Evolutionary conservation across 148 eudicot species (phyloP).

Genomic region (Rhododendron mucronatum): DNA sequence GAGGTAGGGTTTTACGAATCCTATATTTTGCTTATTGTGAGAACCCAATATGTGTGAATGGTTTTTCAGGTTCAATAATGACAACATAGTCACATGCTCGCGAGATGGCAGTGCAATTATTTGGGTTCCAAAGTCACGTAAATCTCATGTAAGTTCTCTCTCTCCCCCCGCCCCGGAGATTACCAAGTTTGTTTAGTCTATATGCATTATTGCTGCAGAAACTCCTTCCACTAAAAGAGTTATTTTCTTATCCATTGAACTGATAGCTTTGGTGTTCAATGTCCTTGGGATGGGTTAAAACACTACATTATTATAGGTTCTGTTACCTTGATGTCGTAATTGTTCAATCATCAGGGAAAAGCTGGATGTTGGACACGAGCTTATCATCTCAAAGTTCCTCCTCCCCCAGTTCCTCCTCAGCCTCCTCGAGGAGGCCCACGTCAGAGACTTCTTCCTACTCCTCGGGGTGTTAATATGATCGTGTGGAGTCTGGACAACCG

Average conservation of each 20-base stretch:
- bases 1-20: background rate
- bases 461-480: slow-evolving; percentile 99
- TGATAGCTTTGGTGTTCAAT: background rate
- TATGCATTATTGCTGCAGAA: background rate
- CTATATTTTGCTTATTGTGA: background rate
- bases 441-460: slow-evolving; percentile 89
- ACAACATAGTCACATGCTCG: slow-evolving; percentile 94
- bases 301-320: background rate
- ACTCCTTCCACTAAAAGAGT: background rate
- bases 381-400: slow-evolving; percentile 97
- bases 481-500: slow-evolving; percentile 98
- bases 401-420: slow-evolving; percentile 91
- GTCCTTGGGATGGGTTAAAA: background rate
- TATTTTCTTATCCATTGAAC: background rate
- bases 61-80: slow-evolving; percentile 73
- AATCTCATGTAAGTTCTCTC: slow-evolving; percentile 76
- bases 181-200: slow-evolving; percentile 1
- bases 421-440: slow-evolving; percentile 99
- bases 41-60: background rate
- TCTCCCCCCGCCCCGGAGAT: background rate
- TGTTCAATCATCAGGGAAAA: slow-evolving; percentile 53
- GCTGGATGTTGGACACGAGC: slow-evolving; percentile 80
- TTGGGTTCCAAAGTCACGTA: slow-evolving; percentile 85
- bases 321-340: slow-evolving; percentile 5
- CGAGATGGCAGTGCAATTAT: slow-evolving; percentile 99